Evolutionary conservation across 495 filamentous ascomycete species (phyloP).

Genomic region (Sordaria brevicollis): DNA sequence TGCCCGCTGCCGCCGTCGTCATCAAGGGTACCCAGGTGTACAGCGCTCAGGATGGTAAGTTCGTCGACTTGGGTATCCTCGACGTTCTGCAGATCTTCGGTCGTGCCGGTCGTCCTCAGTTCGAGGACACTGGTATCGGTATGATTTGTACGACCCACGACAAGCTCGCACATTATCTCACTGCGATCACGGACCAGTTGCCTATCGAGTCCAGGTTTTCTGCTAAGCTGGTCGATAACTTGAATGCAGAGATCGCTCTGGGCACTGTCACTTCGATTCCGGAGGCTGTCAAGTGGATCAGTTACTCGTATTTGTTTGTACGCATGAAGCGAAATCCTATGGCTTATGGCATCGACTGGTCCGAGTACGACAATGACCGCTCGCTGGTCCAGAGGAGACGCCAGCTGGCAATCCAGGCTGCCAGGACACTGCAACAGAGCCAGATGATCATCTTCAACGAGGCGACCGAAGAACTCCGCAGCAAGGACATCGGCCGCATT

Average conservation of each 20-base stretch:
- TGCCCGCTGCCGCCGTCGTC: constrained; percentile 91
- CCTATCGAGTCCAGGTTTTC: constrained; percentile 95
- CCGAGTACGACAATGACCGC: constrained; percentile 82
- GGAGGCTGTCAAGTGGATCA: constrained; percentile 92
- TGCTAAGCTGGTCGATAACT: constrained; percentile 81
- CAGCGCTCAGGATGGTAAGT: constrained; percentile 90
- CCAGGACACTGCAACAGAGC: constrained; percentile 70
- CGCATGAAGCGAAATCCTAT: constrained; percentile 89
- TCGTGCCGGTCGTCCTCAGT: constrained; percentile 93
- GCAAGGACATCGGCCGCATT: constrained; percentile 92
- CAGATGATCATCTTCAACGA: constrained; percentile 99
- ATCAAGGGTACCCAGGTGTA: constrained; percentile 98
- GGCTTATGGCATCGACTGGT: constrained; percentile 90
- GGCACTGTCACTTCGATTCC: constrained; percentile 92
- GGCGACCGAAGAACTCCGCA: constrained; percentile 73
- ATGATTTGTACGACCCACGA: constrained; percentile 95
- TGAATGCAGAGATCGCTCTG: constrained; percentile 90
- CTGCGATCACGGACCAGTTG: constrained; percentile 86
- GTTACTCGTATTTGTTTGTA: constrained; percentile 95
- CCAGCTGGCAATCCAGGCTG: constrained; percentile 78
- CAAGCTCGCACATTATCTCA: constrained; percentile 83
- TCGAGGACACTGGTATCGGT: constrained; percentile 89
- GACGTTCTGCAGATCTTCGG: constrained; percentile 98
- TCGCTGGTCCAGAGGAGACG: constrained; percentile 70
- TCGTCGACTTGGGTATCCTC: constrained; percentile 91